Percentiles rank a stretch among this genome's conserved stretches.
Evolutionary conservation across 169 alveolate genomes (phyloP).

Genomic region (Amoebophrya sp.): DNA sequence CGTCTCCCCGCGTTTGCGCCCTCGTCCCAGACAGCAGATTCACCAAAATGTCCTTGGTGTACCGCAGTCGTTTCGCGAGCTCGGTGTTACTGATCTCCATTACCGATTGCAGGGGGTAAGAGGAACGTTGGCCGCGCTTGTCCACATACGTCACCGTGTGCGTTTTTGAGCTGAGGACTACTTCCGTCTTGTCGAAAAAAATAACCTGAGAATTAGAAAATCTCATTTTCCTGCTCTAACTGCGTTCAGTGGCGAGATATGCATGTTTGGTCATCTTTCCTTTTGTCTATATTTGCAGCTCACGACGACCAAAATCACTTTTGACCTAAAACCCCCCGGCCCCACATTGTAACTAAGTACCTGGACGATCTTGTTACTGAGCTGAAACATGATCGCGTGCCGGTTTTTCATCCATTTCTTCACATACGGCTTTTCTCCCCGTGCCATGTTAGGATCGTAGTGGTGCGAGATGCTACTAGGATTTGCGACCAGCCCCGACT

Average conservation of each 20-base stretch:
- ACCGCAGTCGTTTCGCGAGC: slow-evolving; percentile 44
- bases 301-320: too few relatives aligned
- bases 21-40: neutral
- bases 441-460: too few relatives aligned
- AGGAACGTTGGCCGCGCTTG: slow-evolving; percentile 38
- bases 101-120: slow-evolving; percentile 35
- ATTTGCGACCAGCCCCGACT: neutral
- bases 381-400: slow-evolving; percentile 50
- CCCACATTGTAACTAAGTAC: too few relatives aligned
- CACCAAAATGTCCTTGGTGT: slow-evolving; percentile 37
- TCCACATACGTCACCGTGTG: slow-evolving; percentile 44
- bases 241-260: too few relatives aligned
- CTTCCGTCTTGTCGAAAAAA: slow-evolving; percentile 43
- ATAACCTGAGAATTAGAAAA: slow-evolving; percentile 24
- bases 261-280: too few relatives aligned
- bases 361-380: slow-evolving; percentile 45
- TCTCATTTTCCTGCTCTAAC: too few relatives aligned
- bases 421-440: neutral
- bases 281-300: too few relatives aligned
- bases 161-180: slow-evolving; percentile 35
- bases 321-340: too few relatives aligned
- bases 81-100: slow-evolving; percentile 39
- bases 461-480: too few relatives aligned
- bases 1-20: too few relatives aligned
- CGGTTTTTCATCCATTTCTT: slow-evolving; percentile 36